A percentile compares a stretch with the other conserved stretches of the same genome.
Conservation (phyloP, 1,284 basidiomycete species). For the Rhodotorula sp. region DNA sequence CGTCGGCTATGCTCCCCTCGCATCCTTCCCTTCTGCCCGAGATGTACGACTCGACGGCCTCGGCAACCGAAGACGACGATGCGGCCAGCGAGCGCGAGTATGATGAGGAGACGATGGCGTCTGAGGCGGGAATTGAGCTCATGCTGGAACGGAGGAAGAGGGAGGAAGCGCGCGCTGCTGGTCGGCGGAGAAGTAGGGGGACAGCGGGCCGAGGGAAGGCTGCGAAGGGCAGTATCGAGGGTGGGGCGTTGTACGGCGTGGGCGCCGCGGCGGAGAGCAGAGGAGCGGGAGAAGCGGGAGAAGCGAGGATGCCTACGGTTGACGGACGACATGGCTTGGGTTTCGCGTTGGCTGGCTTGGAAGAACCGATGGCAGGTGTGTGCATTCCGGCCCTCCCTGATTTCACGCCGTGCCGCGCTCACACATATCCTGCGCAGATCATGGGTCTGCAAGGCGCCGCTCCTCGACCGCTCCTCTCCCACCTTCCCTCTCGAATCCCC, state of each 20-base stretch:
- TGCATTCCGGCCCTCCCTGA: too few relatives aligned
- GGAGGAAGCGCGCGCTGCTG: background rate
- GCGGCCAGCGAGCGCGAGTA: slow-evolving; percentile 4
- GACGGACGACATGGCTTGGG: background rate
- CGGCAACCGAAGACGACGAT: slow-evolving; percentile 7
- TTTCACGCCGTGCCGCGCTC: too few relatives aligned
- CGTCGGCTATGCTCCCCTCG: background rate
- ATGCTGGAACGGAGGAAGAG: background rate
- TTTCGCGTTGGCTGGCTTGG: background rate
- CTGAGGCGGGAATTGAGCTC: background rate
- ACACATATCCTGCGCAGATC: too few relatives aligned
- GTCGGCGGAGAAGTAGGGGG: background rate
- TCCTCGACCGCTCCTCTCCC: slow-evolving; percentile 7
- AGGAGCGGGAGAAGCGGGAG: too few relatives aligned
- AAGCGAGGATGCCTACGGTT: background rate
- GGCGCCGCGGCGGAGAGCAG: too few relatives aligned
- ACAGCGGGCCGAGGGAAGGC: too few relatives aligned
- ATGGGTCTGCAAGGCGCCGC: background rate
- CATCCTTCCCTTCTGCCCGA: background rate
- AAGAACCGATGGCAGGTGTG: background rate
- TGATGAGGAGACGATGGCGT: background rate
- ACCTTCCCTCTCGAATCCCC: background rate
- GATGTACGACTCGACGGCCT: slow-evolving; percentile 11
- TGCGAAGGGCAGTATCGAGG: background rate
- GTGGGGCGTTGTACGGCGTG: too few relatives aligned